Evolutionary conservation across 495 filamentous ascomycete genomes (phyloP).

Genomic region (Pyrenula massariospora): DNA sequence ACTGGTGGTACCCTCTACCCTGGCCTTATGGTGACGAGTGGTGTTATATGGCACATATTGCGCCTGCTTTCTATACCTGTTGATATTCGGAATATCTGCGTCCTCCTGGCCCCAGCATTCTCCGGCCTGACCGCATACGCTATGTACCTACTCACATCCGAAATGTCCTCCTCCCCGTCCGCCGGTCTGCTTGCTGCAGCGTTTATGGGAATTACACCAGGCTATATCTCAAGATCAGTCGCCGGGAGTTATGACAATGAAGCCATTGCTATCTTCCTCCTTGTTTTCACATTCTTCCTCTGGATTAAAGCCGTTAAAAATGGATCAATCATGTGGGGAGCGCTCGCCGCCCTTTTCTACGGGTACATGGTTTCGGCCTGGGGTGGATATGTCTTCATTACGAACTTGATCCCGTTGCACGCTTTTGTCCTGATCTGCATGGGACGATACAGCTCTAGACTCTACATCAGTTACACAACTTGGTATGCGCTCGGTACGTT

Average conservation of each 20-base stretch:
- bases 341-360: slow-evolving; percentile 90
- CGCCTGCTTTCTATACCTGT: slow-evolving; percentile 86
- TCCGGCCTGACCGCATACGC: slow-evolving; percentile 92
- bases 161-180: slow-evolving; percentile 85
- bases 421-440: slow-evolving; percentile 92
- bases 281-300: slow-evolving; percentile 97
- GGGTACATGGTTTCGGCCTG: slow-evolving; percentile 99
- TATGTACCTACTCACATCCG: slow-evolving; percentile 89
- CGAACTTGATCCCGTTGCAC: slow-evolving; percentile 91
- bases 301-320: slow-evolving; percentile 98
- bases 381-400: slow-evolving; percentile 99
- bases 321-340: slow-evolving; percentile 92
- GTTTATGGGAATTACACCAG: slow-evolving; percentile 96
- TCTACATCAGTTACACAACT: slow-evolving; percentile 93
- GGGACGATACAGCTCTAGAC: slow-evolving; percentile 85
- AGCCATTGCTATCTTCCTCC: slow-evolving; percentile 96
- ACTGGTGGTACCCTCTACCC: slow-evolving; percentile 98
- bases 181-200: slow-evolving; percentile 87
- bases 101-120: slow-evolving; percentile 89
- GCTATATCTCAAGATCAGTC: slow-evolving; percentile 95
- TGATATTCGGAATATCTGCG: slow-evolving; percentile 98
- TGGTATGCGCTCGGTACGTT: slow-evolving; percentile 97
- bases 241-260: slow-evolving; percentile 99
- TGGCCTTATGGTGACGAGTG: slow-evolving; percentile 98
- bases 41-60: slow-evolving; percentile 88